Percentiles rank a stretch among this genome's conserved stretches.
phyloP scores from a whole-genome alignment of 108 stramenopile genomes.

The Fistulifera pelliculosa region DNA sequence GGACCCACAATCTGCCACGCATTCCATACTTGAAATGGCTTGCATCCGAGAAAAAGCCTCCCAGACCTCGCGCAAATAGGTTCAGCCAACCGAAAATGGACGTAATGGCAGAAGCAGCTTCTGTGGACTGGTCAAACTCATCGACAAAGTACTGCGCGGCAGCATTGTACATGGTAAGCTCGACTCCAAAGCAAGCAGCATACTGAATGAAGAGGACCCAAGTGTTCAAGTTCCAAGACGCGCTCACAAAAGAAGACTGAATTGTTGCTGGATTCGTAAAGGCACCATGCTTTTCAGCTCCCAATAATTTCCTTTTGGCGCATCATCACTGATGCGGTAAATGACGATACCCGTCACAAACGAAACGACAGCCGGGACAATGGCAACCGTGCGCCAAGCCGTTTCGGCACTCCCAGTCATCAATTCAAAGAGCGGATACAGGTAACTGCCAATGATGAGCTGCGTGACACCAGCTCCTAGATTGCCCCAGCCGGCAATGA shows the following conservation, averaged over 20 bases:
- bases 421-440: constrained; percentile 63
- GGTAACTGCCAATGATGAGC: constrained; percentile 56
- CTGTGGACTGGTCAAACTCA: constrained; percentile 54
- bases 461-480: constrained; percentile 83
- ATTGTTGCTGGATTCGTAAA: constrained; percentile 61
- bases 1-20: constrained; percentile 61
- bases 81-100: constrained; percentile 76
- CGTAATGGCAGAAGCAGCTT: constrained; percentile 65
- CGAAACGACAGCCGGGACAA: constrained; percentile 70
- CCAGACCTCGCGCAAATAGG: constrained; percentile 68
- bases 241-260: constrained; percentile 49
- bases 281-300: constrained; percentile 66
- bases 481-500: constrained; percentile 89
- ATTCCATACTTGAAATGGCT: constrained; percentile 53
- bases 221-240: constrained; percentile 73
- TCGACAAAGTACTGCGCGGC: constrained; percentile 72
- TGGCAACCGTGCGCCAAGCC: constrained; percentile 75
- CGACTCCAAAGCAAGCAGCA: constrained; percentile 88
- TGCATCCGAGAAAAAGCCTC: constrained; percentile 48
- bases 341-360: constrained; percentile 40
- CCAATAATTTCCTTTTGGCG: constrained; percentile 79
- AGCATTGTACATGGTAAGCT: constrained; percentile 82
- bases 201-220: constrained; percentile 87
- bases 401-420: constrained; percentile 52
- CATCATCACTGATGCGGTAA: constrained; percentile 62